Evolutionary conservation across 2,329 filamentous ascomycete genomes (phyloP).

Genomic region (Botrytis pseudocinerea): DNA sequence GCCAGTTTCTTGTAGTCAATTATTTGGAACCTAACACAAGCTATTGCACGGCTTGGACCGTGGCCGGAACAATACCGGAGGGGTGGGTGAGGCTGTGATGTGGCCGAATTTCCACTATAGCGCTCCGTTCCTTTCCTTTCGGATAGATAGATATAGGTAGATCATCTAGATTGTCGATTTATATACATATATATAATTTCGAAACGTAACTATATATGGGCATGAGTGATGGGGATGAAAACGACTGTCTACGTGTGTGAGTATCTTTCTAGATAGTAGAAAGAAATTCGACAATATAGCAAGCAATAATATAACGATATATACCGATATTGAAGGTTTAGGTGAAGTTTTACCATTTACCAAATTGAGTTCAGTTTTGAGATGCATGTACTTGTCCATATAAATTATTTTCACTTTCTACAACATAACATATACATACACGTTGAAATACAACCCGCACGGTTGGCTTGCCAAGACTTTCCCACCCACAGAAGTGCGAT

Average conservation of each 20-base stretch:
- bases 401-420: background rate
- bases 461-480: constrained; percentile 7
- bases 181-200: background rate
- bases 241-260: background rate
- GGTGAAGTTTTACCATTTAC: background rate
- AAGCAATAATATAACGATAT: background rate
- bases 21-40: background rate
- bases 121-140: constrained; percentile 2
- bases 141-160: background rate
- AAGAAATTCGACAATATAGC: background rate
- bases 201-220: background rate
- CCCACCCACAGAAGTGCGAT: background rate
- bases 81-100: constrained; percentile 6
- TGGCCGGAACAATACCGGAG: background rate
- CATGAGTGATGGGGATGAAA: background rate
- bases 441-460: constrained; percentile 4
- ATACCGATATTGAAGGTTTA: background rate
- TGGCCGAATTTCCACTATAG: constrained; percentile 2
- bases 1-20: constrained; percentile 7
- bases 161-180: background rate
- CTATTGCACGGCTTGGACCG: constrained; percentile 9
- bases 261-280: too few relatives aligned
- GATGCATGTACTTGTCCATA: background rate
- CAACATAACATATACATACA: too few relatives aligned
- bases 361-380: background rate